Conservation (phyloP, 768 basidiomycete genomes). For the Xerocomellus amylosporus region DNA sequence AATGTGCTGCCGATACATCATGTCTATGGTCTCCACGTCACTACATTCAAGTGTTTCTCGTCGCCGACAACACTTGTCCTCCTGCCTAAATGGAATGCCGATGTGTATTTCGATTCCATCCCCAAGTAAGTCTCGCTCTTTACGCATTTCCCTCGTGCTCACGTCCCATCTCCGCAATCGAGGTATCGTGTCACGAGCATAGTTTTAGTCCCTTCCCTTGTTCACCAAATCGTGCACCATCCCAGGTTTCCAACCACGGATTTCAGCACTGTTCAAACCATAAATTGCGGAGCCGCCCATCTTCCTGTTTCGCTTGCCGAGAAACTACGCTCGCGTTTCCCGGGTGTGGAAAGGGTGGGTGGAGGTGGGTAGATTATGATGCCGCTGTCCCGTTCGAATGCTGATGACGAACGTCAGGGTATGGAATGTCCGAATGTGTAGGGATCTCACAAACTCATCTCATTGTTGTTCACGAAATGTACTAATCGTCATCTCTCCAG, state of each 20-base stretch:
- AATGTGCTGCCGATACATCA: constrained; percentile 71
- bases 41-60: constrained; percentile 48
- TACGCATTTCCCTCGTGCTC: not conserved
- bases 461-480: not conserved
- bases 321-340: constrained; percentile 39
- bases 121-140: constrained; percentile 47
- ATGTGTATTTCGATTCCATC: constrained; percentile 49
- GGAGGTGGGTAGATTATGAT: constrained; percentile 43
- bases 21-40: constrained; percentile 55
- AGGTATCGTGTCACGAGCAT: constrained; percentile 57
- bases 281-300: constrained; percentile 63
- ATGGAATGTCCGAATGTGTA: constrained; percentile 70
- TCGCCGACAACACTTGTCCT: constrained; percentile 48
- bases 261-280: constrained; percentile 45
- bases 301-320: constrained; percentile 54
- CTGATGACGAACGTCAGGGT: constrained; percentile 42
- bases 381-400: not conserved
- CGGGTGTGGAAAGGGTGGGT: constrained; percentile 31
- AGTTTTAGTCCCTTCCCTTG: constrained; percentile 56
- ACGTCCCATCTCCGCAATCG: not conserved
- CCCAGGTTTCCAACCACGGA: constrained; percentile 45
- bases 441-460: constrained; percentile 22
- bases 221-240: constrained; percentile 63
- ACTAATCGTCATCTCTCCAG: constrained; percentile 32
- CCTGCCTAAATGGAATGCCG: constrained; percentile 59